A percentile compares a stretch with the other conserved stretches of the same genome.
These are phyloP conservation scores for Paramecium caudatum DNA, from an alignment of 73 alveolate genomes.

Conservation along the genomic window DNA sequence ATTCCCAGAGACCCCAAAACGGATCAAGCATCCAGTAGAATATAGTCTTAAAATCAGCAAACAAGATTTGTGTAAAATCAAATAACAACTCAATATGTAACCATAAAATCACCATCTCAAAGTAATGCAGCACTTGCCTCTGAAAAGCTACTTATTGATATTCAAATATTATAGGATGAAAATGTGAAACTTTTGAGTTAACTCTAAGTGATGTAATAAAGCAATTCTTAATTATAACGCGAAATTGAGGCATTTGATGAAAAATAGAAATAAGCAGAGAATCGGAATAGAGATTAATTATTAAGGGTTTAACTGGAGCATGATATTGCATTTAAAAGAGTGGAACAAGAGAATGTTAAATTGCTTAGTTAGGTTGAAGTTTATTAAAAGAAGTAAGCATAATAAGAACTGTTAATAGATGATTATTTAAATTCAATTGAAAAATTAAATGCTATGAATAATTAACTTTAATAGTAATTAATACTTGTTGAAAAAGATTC, in stretches of 20 bases:
- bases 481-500: neutral
- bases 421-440: neutral
- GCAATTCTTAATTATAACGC: neutral
- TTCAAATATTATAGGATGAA: neutral
- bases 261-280: neutral
- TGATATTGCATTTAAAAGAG: neutral
- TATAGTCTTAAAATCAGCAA: too few species aligned
- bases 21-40: too few species aligned
- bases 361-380: conserved; percentile 15
- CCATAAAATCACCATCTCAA: neutral
- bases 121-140: neutral
- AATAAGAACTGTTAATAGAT: conserved; percentile 14
- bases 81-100: neutral
- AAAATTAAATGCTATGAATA: neutral
- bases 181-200: conserved; percentile 14
- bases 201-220: neutral
- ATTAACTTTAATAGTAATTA: neutral
- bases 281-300: neutral
- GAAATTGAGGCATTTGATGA: conserved; percentile 15
- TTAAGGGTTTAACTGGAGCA: neutral
- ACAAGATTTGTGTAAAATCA: too few species aligned
- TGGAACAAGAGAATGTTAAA: conserved; percentile 29
- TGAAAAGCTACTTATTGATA: neutral
- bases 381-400: neutral
- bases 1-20: too few species aligned